A percentile compares a stretch with the other conserved stretches of the same genome.
Conservation (phyloP, 306 rosid genomes). For the Myrica gale region DNA sequence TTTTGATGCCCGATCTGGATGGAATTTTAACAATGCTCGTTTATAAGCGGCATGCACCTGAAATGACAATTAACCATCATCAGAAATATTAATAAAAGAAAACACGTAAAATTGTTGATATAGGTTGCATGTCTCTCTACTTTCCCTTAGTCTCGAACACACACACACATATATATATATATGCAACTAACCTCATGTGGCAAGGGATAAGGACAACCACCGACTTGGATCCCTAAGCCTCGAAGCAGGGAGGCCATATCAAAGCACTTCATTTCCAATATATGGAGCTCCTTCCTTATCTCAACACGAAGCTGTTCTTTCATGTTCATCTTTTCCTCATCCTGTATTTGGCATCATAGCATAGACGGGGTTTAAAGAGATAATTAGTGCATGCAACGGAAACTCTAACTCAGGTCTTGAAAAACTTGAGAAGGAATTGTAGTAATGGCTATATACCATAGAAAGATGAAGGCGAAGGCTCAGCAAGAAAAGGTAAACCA, state of each 20-base stretch:
- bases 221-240: constrained; percentile 76
- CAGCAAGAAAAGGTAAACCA: neutral
- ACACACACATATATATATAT: neutral
- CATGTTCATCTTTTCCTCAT: constrained; percentile 66
- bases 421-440: constrained; percentile 19
- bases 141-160: neutral
- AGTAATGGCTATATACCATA: constrained; percentile 2
- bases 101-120: neutral
- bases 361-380: constrained; percentile 20
- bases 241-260: constrained; percentile 84
- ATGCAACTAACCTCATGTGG: constrained; percentile 50
- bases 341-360: constrained; percentile 51
- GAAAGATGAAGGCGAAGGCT: constrained; percentile 13
- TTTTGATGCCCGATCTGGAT: constrained; percentile 86
- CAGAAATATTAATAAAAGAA: constrained; percentile 3
- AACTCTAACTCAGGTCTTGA: neutral
- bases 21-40: constrained; percentile 74
- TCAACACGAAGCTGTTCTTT: constrained; percentile 79
- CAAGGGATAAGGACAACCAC: constrained; percentile 43
- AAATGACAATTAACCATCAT: constrained; percentile 29
- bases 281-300: constrained; percentile 56
- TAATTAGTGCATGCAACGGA: constrained; percentile 6
- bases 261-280: constrained; percentile 58
- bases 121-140: neutral
- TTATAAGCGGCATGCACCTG: constrained; percentile 86